Base-by-base conservation (phyloP, 2,329 filamentous ascomycete genomes). In the Coniella lustricola region DNA sequence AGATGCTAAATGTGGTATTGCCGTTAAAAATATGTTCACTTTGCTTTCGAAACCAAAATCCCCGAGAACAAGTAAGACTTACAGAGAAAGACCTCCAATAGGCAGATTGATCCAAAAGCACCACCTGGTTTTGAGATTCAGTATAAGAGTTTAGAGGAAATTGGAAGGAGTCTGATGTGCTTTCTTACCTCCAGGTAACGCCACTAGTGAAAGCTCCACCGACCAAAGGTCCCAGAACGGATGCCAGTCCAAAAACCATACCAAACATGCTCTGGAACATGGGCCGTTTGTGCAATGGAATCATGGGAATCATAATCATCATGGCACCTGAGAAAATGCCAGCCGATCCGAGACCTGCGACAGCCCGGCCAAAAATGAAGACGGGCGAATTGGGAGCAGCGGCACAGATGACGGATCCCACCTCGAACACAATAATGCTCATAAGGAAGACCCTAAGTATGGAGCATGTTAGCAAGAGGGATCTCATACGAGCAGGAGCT, bases 71-170 rank as follows among this genome's bases (percentile, higher is more conserved):
- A 10, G 5, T 29, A 29, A 29, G 25, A 40, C 51, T 44, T 50
- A 50, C n/a, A 73, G 64, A 3, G 73, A 71, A n/a, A 73, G 62
- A 21, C 66, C 74, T 17, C 76, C 77, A 45, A 80, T 68, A 7
- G 77, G 77, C 14, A 80, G 68, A 52, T 80, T 80, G 57, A 80
- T 74, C 57, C 75, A 80, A 56, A 80, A 80, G 57, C 77, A 79
- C 77, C 77, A 75, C 42, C 68, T 63, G 22, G 7, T 33, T 7
- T 13, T 18, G 8, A 2, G 31, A 17, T n/a, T 52, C 34, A 49
- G 37, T 29, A 14, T 10, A 8, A 9, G 16, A 37, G 13, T 31
- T n/a, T n/a, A n/a, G n/a, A n/a, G n/a, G n/a, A n/a, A n/a, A n/a
- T n/a, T n/a, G n/a, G n/a, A n/a, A n/a, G n/a, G n/a, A n/a, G n/a